Evolutionary conservation across 495 filamentous ascomycete genomes (phyloP).

Genomic region (Aspergillus homomorphus): DNA sequence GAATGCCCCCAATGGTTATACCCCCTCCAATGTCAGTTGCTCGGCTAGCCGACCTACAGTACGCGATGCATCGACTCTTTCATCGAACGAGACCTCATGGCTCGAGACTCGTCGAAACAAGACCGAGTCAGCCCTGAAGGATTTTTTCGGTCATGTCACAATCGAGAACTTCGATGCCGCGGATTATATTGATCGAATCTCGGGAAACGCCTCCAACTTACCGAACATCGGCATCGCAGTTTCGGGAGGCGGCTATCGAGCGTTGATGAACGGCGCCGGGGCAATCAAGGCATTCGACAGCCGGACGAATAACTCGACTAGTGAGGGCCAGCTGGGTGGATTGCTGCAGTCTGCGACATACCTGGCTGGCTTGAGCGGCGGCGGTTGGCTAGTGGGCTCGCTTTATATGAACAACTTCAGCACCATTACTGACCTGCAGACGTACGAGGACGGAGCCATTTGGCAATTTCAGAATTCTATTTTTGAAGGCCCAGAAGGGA

Average conservation of each 20-base stretch:
- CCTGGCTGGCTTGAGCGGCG: conserved; percentile 79
- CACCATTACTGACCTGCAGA: conserved; percentile 58
- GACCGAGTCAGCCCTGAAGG: conserved; percentile 64
- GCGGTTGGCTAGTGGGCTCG: conserved; percentile 83
- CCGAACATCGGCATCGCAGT: conserved; percentile 60
- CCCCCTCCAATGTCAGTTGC: conserved; percentile 39
- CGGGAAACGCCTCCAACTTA: conserved; percentile 53
- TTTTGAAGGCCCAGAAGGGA: conserved; percentile 59
- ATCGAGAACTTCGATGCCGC: conserved; percentile 75
- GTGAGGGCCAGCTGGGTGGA: conserved; percentile 72
- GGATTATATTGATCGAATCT: conserved; percentile 60
- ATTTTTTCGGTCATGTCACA: conserved; percentile 68
- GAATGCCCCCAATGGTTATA: conserved; percentile 48
- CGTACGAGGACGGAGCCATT: conserved; percentile 38
- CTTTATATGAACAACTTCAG: conserved; percentile 91
- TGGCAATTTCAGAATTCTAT: conserved; percentile 84
- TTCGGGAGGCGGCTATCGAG: conserved; percentile 76
- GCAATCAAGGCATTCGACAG: conserved; percentile 81
- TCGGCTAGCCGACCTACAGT: conserved; percentile 48
- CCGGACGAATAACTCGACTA: conserved; percentile 64
- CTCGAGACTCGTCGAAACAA: conserved; percentile 47
- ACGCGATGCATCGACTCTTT: conserved; percentile 55
- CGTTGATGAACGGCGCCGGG: conserved; percentile 85
- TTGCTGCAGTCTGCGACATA: conserved; percentile 84
- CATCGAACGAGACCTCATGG: conserved; percentile 69